Percentiles rank a stretch among this genome's conserved stretches.
Evolutionary conservation across 805 yeast species (phyloP).

Genomic region (Candida namnaoensis): DNA sequence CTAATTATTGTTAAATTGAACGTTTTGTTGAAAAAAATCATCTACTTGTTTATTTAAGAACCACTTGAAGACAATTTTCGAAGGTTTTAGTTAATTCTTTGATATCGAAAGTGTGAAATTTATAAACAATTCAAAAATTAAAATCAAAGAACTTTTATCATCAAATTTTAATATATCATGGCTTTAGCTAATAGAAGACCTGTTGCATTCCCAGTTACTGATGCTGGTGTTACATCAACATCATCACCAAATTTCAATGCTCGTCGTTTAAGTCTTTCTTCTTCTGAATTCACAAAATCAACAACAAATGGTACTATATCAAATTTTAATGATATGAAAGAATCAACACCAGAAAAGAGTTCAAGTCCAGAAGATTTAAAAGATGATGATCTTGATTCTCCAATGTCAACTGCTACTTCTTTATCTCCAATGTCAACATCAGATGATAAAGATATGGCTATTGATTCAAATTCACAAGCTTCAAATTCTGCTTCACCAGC

Average conservation of each 20-base stretch:
- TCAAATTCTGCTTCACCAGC: not conserved
- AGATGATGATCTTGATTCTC: slow-evolving; percentile 11
- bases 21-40: no score
- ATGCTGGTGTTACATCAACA: slow-evolving; percentile 8
- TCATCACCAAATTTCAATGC: slow-evolving; percentile 20
- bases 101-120: slow-evolving; percentile 1
- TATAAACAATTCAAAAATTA: no score
- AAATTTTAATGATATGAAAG: slow-evolving; percentile 1
- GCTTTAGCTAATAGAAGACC: slow-evolving; percentile 66
- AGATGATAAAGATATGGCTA: not conserved
- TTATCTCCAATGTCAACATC: slow-evolving; percentile 1
- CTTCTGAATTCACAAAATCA: slow-evolving; percentile 6
- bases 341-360: slow-evolving; percentile 16
- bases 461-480: not conserved
- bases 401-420: slow-evolving; percentile 4
- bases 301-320: not conserved
- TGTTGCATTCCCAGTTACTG: slow-evolving; percentile 36
- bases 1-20: no score
- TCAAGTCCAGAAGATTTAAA: slow-evolving; percentile 15
- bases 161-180: slow-evolving; percentile 22
- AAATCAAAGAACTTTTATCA: no score
- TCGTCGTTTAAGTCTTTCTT: slow-evolving; percentile 18
- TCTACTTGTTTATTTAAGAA: no score
- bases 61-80: slow-evolving; percentile 1
- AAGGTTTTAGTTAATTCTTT: slow-evolving; percentile 20